Evolutionary conservation across 2,329 filamentous ascomycete genomes (phyloP).

Genomic region (Monilinia laxa): DNA sequence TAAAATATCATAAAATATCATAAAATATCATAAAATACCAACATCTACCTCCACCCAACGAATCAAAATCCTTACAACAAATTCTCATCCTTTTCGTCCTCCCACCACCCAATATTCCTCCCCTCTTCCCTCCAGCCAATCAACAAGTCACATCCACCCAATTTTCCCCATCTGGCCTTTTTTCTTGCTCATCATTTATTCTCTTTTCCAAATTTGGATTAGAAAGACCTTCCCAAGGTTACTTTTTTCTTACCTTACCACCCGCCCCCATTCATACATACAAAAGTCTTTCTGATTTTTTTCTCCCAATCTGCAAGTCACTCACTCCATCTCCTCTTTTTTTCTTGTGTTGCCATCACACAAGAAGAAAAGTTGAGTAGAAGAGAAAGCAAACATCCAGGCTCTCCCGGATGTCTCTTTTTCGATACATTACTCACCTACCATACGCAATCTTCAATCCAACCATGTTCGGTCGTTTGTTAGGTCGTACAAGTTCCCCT

Average conservation of each 20-base stretch:
- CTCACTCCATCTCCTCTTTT: constrained; percentile 16
- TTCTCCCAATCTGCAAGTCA: background rate
- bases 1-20: no score
- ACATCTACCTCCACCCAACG: no score
- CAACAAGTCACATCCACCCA: background rate
- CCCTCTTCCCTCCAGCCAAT: background rate
- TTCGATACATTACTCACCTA: constrained; percentile 23
- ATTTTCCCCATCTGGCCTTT: background rate
- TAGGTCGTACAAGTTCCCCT: constrained; percentile 23
- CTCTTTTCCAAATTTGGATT: background rate
- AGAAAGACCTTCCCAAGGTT: background rate
- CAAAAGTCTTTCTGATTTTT: background rate
- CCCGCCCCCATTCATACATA: no score
- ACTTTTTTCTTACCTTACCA: constrained; percentile 1
- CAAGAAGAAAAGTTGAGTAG: constrained; percentile 17
- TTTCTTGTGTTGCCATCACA: constrained; percentile 15
- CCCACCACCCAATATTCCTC: background rate
- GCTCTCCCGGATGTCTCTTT: constrained; percentile 26
- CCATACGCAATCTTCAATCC: constrained; percentile 21
- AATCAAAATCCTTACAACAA: no score
- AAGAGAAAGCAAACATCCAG: constrained; percentile 21
- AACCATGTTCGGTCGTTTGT: constrained; percentile 22
- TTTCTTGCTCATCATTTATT: background rate
- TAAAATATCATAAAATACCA: no score
- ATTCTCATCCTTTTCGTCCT: no score